A percentile compares a stretch with the other conserved stretches of the same genome.
phyloP scores from a whole-genome alignment of 2,329 filamentous ascomycete species.

The Rhynchosporium agropyri region DNA sequence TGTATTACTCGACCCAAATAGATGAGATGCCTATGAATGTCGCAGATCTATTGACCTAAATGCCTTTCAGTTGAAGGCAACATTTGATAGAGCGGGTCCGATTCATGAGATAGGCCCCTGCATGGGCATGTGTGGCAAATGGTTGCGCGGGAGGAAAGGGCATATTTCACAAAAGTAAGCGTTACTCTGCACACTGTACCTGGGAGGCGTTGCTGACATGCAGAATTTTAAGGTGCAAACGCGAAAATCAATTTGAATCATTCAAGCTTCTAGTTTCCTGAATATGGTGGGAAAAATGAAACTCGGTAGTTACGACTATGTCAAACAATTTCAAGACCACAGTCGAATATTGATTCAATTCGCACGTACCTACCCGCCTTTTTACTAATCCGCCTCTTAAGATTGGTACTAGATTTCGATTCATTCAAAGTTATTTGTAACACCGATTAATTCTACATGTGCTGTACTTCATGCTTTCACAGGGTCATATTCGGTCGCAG shows the following conservation, averaged over 20 bases:
- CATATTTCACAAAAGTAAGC: slow-evolving; percentile 31
- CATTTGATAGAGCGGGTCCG: background rate
- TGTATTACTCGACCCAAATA: slow-evolving; percentile 78
- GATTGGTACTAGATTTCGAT: too few relatives aligned
- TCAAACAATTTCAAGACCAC: background rate
- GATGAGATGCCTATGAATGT: slow-evolving; percentile 84
- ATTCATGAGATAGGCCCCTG: slow-evolving; percentile 18
- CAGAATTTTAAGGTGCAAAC: slow-evolving; percentile 15
- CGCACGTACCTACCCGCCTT: background rate
- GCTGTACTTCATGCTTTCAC: too few relatives aligned
- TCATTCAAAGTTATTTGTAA: too few relatives aligned
- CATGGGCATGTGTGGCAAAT: slow-evolving; percentile 31
- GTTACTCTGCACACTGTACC: background rate
- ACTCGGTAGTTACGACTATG: background rate
- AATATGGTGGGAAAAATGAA: background rate
- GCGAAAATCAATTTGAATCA: slow-evolving; percentile 13
- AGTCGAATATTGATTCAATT: background rate
- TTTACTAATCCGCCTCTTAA: background rate
- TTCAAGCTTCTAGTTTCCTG: slow-evolving; percentile 46
- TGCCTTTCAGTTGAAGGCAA: background rate
- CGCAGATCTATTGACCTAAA: slow-evolving; percentile 45
- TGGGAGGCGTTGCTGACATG: slow-evolving; percentile 10
- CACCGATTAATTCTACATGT: too few relatives aligned
- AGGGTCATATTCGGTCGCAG: too few relatives aligned
- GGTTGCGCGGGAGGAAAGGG: slow-evolving; percentile 40